Base-by-base conservation (phyloP, 768 basidiomycete species). In the Kwoniella botswanensis region DNA sequence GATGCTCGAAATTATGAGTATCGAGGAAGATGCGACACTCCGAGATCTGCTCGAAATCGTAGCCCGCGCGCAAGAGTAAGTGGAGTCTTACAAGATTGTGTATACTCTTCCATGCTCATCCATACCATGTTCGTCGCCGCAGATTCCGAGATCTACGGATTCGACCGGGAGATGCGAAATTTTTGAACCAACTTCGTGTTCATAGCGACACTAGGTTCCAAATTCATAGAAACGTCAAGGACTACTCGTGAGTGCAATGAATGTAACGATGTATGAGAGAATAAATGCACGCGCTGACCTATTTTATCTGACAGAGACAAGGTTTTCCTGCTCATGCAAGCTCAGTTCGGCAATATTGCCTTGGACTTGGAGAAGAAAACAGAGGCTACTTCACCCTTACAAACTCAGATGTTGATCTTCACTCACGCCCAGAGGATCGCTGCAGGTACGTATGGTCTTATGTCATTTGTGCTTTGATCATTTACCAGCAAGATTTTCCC, bases 131-230 rank as follows among this genome's bases (percentile, higher is more conserved):
- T 53, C 24, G 26, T 35, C 12, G n/a, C 4, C 52, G n/a, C 54
- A 80, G 79, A 63, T 83, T 73, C 59, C 24, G 58, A 9, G 79
- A 80, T 52, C 65, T 83, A 2, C 74, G 78, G 7, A 59, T 79
- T 7, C 77, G 82, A 4, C 71, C 71, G 26, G 79, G 80, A 29
- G 82, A 83, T 58, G 63, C 66, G 12, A 54, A 63, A 29, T 75
- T 80, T n/a, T 70, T 75, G 44, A 77, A 76, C 53, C 52, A 52
- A 21, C 41, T 82, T 1, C 61, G 71, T 12, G 59, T 41, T 18
- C 68, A 92, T 67, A 86, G 86, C n/a, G 93, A 93, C 71, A 92
- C 95, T 68, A 90, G 93, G 1, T 97, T 89, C 81, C 86, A 88
- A 55, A 82, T 91, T 3, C 70, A 71, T 4, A 89, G 89, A 82